Evolutionary conservation across 805 yeast genomes (phyloP).

Genomic region (Nakazawaea anatomiae): DNA sequence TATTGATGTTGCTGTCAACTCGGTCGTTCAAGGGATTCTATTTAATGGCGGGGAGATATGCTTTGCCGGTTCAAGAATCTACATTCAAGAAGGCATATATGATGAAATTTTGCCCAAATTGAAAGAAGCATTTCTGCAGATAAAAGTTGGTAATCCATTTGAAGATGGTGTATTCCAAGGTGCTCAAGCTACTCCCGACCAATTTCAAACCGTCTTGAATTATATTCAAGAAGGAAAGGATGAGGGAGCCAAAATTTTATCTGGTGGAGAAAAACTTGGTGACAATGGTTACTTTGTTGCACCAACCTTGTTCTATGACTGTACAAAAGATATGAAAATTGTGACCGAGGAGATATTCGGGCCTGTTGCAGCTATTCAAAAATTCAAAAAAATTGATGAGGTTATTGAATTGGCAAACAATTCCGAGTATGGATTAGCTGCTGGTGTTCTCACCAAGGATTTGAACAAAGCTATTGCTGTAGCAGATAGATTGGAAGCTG

Average conservation of each 20-base stretch:
- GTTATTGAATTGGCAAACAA: constrained; percentile 62
- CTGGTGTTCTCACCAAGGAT: constrained; percentile 68
- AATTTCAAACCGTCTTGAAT: constrained; percentile 61
- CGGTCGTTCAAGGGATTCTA: constrained; percentile 63
- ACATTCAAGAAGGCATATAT: constrained; percentile 66
- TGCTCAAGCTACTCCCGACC: constrained; percentile 69
- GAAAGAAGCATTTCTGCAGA: constrained; percentile 48
- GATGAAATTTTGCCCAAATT: constrained; percentile 56
- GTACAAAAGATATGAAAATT: constrained; percentile 53
- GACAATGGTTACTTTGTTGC: constrained; percentile 64
- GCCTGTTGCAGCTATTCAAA: constrained; percentile 68
- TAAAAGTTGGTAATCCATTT: constrained; percentile 75
- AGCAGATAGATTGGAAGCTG: constrained; percentile 61
- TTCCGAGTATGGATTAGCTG: constrained; percentile 74
- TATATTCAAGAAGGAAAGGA: constrained; percentile 62
- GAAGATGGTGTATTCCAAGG: constrained; percentile 65
- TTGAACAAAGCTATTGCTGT: constrained; percentile 58
- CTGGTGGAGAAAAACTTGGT: constrained; percentile 67
- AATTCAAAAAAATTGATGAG: constrained; percentile 64
- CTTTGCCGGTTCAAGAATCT: constrained; percentile 77
- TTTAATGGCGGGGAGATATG: constrained; percentile 81
- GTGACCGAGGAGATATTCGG: constrained; percentile 76
- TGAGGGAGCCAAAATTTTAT: constrained; percentile 60
- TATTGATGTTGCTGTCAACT: constrained; percentile 40
- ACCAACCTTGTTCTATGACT: constrained; percentile 74